Base-by-base conservation (phyloP, 192 early-diverging fungal species). In the Rhizophagus clarus region DNA sequence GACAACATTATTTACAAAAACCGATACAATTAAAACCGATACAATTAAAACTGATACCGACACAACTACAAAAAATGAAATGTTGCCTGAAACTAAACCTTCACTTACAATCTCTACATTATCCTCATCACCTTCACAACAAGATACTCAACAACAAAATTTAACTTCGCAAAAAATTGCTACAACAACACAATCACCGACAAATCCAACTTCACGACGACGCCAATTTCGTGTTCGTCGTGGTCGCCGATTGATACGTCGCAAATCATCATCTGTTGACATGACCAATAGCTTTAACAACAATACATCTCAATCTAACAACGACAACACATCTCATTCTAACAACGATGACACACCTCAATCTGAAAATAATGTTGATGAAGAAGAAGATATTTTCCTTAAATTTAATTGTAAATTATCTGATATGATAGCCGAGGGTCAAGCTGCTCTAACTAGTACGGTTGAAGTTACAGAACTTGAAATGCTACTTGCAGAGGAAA, bases 401-500 rank as follows among this genome's bases (percentile, higher is more conserved):
- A 78, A 78, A 51, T 9, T 78, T 56, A 78, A 78, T 49, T 37
- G 61, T 8, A 78, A 78, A 32, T 12, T 78, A 5, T 10, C 76
- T 12, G 66, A 78, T 49, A 69, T 78, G 66, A 78, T 78, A 29
- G 63, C 66, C 28, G 61, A 78, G 51, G 76, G 66, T 20, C 51
- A 22, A 56, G 76, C 76, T 14, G 76, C 76, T 10, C 32, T 78
- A 31, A 68, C 17, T 12, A 78, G 76, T 51, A 78, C 15, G 22
- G 76, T 69, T 68, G 64, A 78, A 31, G 66, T 78, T 14, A 69
- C 76, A 68, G 76, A 78, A 69, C 66, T 78, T 32, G 76, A 78
- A 32, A 78, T 78, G 63, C 69, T 78, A 22, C 42, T 78, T 40
- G 76, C 76, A 2, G 76, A 78, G 32, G 76, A 78, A 29, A 24